Percentiles rank a stretch among this genome's conserved stretches.
Evolutionary conservation across 2,329 filamentous ascomycete species (phyloP).

Genomic region (Cordyceps pruinosa): DNA sequence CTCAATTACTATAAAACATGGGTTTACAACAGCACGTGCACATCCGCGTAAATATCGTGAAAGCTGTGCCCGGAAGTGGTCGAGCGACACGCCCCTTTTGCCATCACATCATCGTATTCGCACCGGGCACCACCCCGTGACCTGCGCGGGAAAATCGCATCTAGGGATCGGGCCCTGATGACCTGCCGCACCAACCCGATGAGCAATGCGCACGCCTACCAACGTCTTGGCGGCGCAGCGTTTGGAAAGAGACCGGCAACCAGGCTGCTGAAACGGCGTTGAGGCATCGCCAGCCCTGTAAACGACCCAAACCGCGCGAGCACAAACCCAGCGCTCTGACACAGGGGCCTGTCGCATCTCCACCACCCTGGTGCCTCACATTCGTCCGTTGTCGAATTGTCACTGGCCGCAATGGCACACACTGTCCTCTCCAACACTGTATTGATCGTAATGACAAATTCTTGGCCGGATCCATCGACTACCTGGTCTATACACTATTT

Average conservation of each 20-base stretch:
- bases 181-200: not conserved
- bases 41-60: no score
- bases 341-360: not conserved
- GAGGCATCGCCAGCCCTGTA: not conserved
- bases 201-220: not conserved
- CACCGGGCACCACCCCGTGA: no score
- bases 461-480: not conserved
- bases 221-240: not conserved
- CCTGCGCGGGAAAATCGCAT: not conserved
- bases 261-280: not conserved
- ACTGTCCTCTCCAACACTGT: no score
- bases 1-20: no score
- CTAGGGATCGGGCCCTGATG: not conserved
- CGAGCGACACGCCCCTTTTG: no score
- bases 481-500: not conserved
- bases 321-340: conserved; percentile 3
- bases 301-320: not conserved
- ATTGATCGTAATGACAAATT: conserved; percentile 6
- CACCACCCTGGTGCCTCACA: conserved; percentile 4
- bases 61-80: no score
- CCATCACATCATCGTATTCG: no score
- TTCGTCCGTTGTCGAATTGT: not conserved
- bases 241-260: not conserved
- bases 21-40: no score
- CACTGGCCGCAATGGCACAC: not conserved